phyloP scores from a whole-genome alignment of 192 early-diverging fungal species.

The Coemansia sp. region DNA sequence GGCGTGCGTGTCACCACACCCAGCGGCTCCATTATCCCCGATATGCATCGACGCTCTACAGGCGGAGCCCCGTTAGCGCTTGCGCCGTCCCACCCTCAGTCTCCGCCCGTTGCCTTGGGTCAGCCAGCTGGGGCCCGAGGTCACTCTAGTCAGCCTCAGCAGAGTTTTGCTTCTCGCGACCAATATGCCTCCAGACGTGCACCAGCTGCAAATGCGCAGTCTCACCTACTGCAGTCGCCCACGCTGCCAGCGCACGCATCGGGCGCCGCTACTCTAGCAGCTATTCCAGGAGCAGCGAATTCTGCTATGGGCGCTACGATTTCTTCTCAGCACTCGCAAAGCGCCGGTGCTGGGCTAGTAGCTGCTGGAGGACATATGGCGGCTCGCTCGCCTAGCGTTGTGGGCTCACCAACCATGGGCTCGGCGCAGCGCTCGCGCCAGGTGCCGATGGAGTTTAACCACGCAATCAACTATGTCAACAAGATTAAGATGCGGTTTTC shows the following conservation, averaged over 20 bases:
- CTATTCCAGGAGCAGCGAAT: background rate
- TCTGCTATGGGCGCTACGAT: background rate
- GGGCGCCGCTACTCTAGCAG: background rate
- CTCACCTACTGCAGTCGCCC: slow-evolving; percentile 19
- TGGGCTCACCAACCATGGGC: slow-evolving; percentile 27
- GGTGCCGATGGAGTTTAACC: slow-evolving; percentile 91
- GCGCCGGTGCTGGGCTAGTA: background rate
- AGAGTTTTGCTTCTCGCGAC: slow-evolving; percentile 14
- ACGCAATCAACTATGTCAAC: slow-evolving; percentile 99
- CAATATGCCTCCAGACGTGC: slow-evolving; percentile 25
- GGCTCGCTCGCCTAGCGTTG: slow-evolving; percentile 22
- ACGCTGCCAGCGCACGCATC: slow-evolving; percentile 9
- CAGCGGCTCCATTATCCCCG: slow-evolving; percentile 52
- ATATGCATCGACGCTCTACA: slow-evolving; percentile 27
- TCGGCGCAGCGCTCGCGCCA: slow-evolving; percentile 48
- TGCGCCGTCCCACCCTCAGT: slow-evolving; percentile 3
- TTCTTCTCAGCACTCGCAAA: background rate
- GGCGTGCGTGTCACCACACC: slow-evolving; percentile 88
- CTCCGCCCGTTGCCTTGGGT: slow-evolving; percentile 6
- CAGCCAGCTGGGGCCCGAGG: slow-evolving; percentile 1
- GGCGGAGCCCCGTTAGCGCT: background rate
- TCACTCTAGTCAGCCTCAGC: slow-evolving; percentile 14
- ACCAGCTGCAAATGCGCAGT: slow-evolving; percentile 3
- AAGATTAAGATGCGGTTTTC: slow-evolving; percentile 98
- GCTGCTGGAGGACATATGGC: slow-evolving; percentile 6